phyloP scores from a whole-genome alignment of 345 rosid species.

The Litchi chinensis region DNA sequence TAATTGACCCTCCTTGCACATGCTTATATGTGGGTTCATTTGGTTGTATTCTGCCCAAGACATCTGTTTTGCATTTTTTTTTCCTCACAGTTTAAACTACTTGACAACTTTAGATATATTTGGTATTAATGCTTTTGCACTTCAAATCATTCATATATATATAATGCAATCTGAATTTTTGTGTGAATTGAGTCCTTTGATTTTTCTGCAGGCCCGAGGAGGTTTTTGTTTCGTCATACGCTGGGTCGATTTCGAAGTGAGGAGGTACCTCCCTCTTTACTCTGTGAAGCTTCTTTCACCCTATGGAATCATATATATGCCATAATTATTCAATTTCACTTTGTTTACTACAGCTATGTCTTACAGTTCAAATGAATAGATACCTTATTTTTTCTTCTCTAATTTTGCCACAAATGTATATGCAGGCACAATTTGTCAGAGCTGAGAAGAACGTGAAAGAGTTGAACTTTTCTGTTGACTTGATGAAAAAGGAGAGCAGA shows the following conservation, averaged over 20 bases:
- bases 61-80: not conserved
- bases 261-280: constrained; percentile 59
- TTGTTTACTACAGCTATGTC: constrained; percentile 11
- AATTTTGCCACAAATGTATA: constrained; percentile 21
- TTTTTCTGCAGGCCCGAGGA: constrained; percentile 72
- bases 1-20: not conserved
- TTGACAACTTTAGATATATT: not conserved
- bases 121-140: not conserved
- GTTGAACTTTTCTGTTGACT: constrained; percentile 68
- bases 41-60: not conserved
- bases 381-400: constrained; percentile 2
- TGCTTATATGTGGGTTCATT: not conserved
- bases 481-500: constrained; percentile 84
- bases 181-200: constrained; percentile 18
- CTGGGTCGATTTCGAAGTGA: constrained; percentile 83
- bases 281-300: constrained; percentile 10
- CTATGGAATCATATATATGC: not conserved
- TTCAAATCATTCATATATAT: not conserved
- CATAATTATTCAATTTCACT: not conserved
- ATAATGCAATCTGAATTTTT: constrained; percentile 15
- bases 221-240: constrained; percentile 74
- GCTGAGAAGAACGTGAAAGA: constrained; percentile 84
- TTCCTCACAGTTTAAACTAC: not conserved
- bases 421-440: constrained; percentile 71
- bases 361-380: not conserved